Evolutionary conservation across 495 filamentous ascomycete genomes (phyloP), one percentile per base, ranked within the genome.

Genomic region (Hypomontagnella submonticulosa): DNA sequence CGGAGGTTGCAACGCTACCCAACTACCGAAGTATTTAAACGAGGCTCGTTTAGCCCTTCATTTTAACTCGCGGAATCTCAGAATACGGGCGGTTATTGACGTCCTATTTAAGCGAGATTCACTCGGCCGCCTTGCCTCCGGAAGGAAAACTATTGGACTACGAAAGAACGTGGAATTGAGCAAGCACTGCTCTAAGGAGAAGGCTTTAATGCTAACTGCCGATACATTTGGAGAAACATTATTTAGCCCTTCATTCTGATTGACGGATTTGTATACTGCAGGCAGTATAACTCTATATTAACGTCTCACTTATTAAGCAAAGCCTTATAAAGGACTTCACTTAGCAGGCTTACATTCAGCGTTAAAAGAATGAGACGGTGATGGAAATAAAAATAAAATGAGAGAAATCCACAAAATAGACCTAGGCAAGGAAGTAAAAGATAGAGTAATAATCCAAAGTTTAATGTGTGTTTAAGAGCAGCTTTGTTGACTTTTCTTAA

Each of bases 81-180:
- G 11, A 27, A 15, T 38, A 6, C 19, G 11, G 16, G 38, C 5
- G 38, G 11, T 43, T 52, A 52, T 38, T 52, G 15, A 44, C 20
- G 40, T 56, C 53, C 30, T 16, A 23, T 36, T 56, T 56, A 56
- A 56, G 53, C 41, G 30, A 56, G 53, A n/a, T 27, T 50, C 27
- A 50, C 18, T 16, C 47, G 47, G 47, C 44, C 33, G 27, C 11
- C 30, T 50, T 50, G 27, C n/a, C 47, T 50, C 47, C 30, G 47
- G 47, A 30, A 30, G 44, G 10, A 48, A 48, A 19, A 47, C 27
- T 18, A 32, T 13, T 11, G 12, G 12, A 34, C 47, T 50, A n/a
- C 23, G 47, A 50, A 50, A 9, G 47, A 50, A 50, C 47, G 33
- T 23, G 47, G 47, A 34, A 49, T 49, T 49, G 47, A 34, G 30